Percentiles rank a stretch among this genome's conserved stretches.
Conservation (phyloP, 2,329 filamentous ascomycete species). For the Pyrenophora teres region DNA sequence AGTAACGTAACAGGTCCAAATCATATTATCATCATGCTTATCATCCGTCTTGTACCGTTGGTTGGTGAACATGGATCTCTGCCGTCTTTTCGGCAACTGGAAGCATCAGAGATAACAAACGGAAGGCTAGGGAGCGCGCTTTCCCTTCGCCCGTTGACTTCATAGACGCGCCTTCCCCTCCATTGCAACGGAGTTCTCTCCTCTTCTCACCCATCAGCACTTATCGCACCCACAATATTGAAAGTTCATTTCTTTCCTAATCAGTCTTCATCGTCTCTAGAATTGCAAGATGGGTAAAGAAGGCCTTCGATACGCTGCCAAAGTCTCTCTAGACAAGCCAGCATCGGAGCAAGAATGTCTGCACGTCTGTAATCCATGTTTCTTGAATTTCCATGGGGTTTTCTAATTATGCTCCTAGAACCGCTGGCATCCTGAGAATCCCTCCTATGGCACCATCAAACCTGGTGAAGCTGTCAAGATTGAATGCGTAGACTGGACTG, state of each 20-base stretch:
- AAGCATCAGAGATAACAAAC: slow-evolving; percentile 28
- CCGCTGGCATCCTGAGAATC: slow-evolving; percentile 90
- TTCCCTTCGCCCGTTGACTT: slow-evolving; percentile 24
- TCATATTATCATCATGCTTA: slow-evolving; percentile 40
- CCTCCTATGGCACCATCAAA: slow-evolving; percentile 72
- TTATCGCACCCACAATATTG: background rate
- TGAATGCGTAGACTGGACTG: slow-evolving; percentile 79
- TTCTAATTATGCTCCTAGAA: slow-evolving; percentile 60
- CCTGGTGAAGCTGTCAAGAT: slow-evolving; percentile 90
- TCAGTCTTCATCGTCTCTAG: background rate
- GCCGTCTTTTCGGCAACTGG: slow-evolving; percentile 19
- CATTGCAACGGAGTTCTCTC: background rate
- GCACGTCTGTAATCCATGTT: slow-evolving; percentile 60
- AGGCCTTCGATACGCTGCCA: slow-evolving; percentile 71
- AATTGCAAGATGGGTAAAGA: slow-evolving; percentile 52
- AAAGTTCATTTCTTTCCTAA: background rate
- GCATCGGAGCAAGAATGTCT: slow-evolving; percentile 70
- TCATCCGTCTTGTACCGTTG: slow-evolving; percentile 31
- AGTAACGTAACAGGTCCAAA: slow-evolving; percentile 41
- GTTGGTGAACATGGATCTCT: slow-evolving; percentile 10
- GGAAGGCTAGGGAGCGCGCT: slow-evolving; percentile 4
- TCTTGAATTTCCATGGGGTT: background rate
- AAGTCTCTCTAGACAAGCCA: slow-evolving; percentile 73
- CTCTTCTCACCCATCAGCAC: background rate
- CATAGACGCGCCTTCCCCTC: slow-evolving; percentile 19